Conservation (phyloP, 2,329 filamentous ascomycete species). For the Sclerotinia sclerotiorum region DNA sequence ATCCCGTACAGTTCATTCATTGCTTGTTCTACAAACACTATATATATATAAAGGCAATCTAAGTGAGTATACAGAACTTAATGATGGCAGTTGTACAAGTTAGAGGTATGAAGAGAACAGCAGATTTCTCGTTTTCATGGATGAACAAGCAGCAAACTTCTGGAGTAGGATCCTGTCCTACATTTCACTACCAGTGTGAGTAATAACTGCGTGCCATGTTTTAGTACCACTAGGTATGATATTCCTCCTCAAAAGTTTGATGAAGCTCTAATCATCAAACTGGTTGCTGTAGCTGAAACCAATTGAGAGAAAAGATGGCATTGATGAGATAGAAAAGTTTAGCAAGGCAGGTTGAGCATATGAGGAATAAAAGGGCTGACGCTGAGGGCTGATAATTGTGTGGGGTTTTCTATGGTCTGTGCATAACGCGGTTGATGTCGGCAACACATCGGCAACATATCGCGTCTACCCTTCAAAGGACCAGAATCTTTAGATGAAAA, state of each 20-base stretch:
- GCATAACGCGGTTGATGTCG: conserved; percentile 7
- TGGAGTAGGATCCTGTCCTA: not conserved
- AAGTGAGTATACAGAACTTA: not conserved
- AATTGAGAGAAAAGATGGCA: not conserved
- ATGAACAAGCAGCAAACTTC: conserved; percentile 13
- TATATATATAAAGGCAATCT: conserved; percentile 14
- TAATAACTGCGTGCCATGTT: not conserved
- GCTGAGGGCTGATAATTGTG: not conserved
- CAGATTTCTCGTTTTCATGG: not conserved
- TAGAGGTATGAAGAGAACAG: not conserved
- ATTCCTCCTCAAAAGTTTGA: not conserved
- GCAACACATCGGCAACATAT: conserved; percentile 11
- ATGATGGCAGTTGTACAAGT: not conserved
- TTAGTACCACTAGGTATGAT: not conserved
- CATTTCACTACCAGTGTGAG: not conserved
- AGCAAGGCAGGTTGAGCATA: not conserved
- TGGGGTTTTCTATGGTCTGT: conserved; percentile 1
- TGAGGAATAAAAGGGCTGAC: not conserved
- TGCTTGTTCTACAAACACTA: conserved; percentile 6
- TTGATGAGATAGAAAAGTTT: not conserved
- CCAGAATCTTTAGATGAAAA: conserved; percentile 10
- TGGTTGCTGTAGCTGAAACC: not conserved
- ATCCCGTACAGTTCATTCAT: not conserved
- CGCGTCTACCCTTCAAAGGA: conserved; percentile 14
- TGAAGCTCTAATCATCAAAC: not conserved